These are phyloP conservation scores for Chamaenerion angustifolium DNA, from an alignment of 345 rosid species.

Conservation along the genomic window DNA sequence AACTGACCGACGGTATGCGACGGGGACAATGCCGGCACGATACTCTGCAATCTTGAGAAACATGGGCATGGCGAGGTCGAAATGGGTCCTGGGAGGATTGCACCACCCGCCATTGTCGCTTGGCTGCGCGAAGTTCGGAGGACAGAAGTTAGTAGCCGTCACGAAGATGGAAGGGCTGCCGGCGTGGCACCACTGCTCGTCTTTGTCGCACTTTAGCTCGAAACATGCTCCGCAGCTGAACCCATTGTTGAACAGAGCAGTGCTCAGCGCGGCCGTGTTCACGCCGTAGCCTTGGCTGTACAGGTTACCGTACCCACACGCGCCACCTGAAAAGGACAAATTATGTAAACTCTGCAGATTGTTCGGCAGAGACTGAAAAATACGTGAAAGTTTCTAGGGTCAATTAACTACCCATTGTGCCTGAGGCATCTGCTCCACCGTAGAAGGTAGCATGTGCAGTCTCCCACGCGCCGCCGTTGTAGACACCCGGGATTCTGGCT, in stretches of 20 bases:
- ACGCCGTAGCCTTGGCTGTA: slow-evolving; percentile 71
- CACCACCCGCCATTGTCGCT: slow-evolving; percentile 17
- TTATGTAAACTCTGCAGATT: too few relatives aligned
- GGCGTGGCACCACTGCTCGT: slow-evolving; percentile 55
- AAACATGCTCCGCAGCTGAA: slow-evolving; percentile 57
- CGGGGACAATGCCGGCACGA: slow-evolving; percentile 17
- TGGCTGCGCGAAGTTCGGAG: slow-evolving; percentile 22
- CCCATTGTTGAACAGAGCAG: slow-evolving; percentile 57
- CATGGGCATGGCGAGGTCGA: slow-evolving; percentile 19
- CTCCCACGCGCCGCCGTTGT: slow-evolving; percentile 44
- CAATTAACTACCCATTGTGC: slow-evolving; percentile 29
- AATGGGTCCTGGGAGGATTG: slow-evolving; percentile 18
- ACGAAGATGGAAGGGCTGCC: slow-evolving; percentile 52
- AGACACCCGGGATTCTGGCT: slow-evolving; percentile 17
- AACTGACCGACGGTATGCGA: slow-evolving; percentile 14
- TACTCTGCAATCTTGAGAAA: slow-evolving; percentile 16
- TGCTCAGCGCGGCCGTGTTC: slow-evolving; percentile 70
- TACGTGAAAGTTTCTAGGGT: neutral
- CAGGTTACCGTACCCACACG: slow-evolving; percentile 61
- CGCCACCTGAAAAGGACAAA: slow-evolving; percentile 27
- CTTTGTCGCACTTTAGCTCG: slow-evolving; percentile 49
- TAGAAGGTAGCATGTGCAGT: slow-evolving; percentile 87
- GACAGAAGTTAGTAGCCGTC: slow-evolving; percentile 68
- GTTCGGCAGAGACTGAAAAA: neutral
- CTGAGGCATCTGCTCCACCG: slow-evolving; percentile 82